Evolutionary conservation across 169 alveolate genomes (phyloP).

Genomic region (Babesia bovis): DNA sequence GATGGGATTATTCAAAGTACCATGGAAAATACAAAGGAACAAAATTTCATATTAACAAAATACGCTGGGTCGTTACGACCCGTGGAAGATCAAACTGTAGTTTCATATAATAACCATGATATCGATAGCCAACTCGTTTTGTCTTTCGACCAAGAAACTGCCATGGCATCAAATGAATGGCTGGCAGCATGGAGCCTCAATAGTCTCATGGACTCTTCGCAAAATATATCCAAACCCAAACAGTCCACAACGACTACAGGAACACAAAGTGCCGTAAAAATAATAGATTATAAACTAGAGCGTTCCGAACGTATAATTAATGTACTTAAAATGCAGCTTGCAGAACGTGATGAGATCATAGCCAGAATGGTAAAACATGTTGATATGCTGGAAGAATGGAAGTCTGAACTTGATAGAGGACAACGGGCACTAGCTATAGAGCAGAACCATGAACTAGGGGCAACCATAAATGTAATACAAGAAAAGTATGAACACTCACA

Average conservation of each 20-base stretch:
- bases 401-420: constrained; percentile 30
- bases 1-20: too few relatives aligned
- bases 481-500: constrained; percentile 5
- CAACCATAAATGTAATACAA: not conserved
- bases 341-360: constrained; percentile 39
- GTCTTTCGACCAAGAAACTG: not conserved
- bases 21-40: too few relatives aligned
- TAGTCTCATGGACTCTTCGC: not conserved
- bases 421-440: not conserved
- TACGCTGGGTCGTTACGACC: not conserved
- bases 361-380: constrained; percentile 34
- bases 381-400: constrained; percentile 52
- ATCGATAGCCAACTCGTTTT: not conserved
- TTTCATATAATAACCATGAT: not conserved
- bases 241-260: not conserved
- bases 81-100: not conserved
- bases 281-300: not conserved
- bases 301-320: constrained; percentile 14
- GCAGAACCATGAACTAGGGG: constrained; percentile 1
- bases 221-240: not conserved
- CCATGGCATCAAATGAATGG: not conserved
- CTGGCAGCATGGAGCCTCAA: constrained; percentile 18
- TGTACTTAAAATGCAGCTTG: constrained; percentile 45
- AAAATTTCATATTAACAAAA: not conserved
- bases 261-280: not conserved